Evolutionary conservation across 257 asterid species (phyloP).

Genomic region (Nicotiana tabacum): DNA sequence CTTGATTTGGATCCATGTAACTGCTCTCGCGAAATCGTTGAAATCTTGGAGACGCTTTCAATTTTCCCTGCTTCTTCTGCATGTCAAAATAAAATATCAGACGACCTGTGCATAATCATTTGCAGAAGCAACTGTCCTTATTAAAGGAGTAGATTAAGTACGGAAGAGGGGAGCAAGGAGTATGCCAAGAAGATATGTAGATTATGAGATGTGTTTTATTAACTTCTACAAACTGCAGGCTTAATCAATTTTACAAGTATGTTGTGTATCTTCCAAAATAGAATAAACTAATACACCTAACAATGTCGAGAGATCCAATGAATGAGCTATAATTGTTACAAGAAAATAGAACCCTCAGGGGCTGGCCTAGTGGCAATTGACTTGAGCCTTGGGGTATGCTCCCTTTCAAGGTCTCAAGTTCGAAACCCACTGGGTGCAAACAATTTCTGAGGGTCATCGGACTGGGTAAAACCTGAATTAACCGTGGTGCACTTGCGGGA

Average conservation of each 20-base stretch:
- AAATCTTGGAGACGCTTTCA: slow-evolving; percentile 48
- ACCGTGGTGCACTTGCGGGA: too few species aligned
- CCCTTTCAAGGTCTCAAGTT: too few species aligned
- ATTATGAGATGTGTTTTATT: not conserved
- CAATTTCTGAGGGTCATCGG: too few species aligned
- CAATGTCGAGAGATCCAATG: not conserved
- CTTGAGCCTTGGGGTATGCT: too few species aligned
- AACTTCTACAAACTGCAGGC: not conserved
- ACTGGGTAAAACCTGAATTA: too few species aligned
- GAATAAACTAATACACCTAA: not conserved
- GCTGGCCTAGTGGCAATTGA: too few species aligned
- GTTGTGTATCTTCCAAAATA: not conserved
- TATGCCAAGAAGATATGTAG: not conserved
- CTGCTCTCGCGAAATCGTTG: slow-evolving; percentile 76
- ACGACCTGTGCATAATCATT: not conserved
- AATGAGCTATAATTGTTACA: not conserved
- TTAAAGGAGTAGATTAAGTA: not conserved
- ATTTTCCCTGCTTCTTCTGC: slow-evolving; percentile 70
- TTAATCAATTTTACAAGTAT: not conserved
- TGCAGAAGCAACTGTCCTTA: not conserved
- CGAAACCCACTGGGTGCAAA: too few species aligned
- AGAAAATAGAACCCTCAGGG: not conserved
- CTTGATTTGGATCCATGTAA: slow-evolving; percentile 93
- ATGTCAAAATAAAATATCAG: slow-evolving; percentile 15
- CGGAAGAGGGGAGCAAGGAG: not conserved